Evolutionary conservation across 805 yeast genomes (phyloP).

Genomic region (Jamesozyma lodderae): DNA sequence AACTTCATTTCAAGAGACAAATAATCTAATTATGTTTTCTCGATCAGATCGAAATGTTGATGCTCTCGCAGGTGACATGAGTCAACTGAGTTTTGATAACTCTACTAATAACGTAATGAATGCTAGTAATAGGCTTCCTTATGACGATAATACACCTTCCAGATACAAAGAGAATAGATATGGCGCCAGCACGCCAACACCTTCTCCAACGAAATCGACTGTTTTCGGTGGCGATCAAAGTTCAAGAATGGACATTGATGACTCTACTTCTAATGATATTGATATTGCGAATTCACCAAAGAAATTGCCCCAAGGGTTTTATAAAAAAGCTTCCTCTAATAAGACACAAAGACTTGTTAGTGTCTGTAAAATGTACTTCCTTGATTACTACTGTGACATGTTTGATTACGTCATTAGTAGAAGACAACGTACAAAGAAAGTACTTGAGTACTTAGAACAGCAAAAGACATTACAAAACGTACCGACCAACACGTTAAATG

Average conservation of each 20-base stretch:
- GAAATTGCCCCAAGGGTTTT: constrained; percentile 39
- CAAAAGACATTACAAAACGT: constrained; percentile 21
- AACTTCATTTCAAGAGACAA: not conserved
- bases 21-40: constrained; percentile 14
- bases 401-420: constrained; percentile 86
- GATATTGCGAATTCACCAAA: constrained; percentile 29
- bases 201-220: constrained; percentile 27
- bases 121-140: not conserved
- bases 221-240: constrained; percentile 21
- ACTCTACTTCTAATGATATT: constrained; percentile 13
- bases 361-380: constrained; percentile 86
- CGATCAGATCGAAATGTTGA: constrained; percentile 27
- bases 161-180: constrained; percentile 10
- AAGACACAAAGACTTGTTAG: constrained; percentile 80
- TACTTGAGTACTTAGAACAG: constrained; percentile 44
- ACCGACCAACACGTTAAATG: constrained; percentile 35
- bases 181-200: constrained; percentile 13
- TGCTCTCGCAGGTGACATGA: constrained; percentile 29
- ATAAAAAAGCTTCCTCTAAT: constrained; percentile 51
- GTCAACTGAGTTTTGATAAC: constrained; percentile 26
- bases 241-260: constrained; percentile 31
- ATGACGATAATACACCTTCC: constrained; percentile 14
- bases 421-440: constrained; percentile 69
- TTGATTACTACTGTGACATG: constrained; percentile 93
- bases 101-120: constrained; percentile 5